Evolutionary conservation across 371 early-diverging fungal genomes (phyloP), one percentile per base, ranked within the genome.

Genomic region (Rhizopus stolonifer): DNA sequence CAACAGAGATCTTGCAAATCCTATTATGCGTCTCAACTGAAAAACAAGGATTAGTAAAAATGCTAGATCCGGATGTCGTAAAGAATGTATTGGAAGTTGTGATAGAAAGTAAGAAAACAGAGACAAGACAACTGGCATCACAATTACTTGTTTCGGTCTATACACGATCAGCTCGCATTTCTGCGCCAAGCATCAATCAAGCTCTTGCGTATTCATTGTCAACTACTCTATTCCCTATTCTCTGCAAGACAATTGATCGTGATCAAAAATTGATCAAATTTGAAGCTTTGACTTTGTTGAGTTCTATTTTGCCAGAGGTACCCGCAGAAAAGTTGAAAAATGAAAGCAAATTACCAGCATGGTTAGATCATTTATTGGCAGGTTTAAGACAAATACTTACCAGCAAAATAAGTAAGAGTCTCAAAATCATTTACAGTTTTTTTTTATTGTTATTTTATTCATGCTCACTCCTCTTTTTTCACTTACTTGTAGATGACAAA

Each of bases 31-130:
- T 70, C 0, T 61, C 63, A 2, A 50, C 60, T 0, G 56, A 70
- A 13, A 74, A 78, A 23, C 65, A 72, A 54, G 72, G 72, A 0
- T 42, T 78, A 18, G 60, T 67, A 1, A 61, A 60, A 34, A 67
- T 72, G 64, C 46, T 78, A 36, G 76, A 71, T 55, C 68, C 68
- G 8, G 69, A 72, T 44, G 74, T 70, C 4, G 24, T 71, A 2
- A 67, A 69, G 25, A 70, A 70, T 38, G 44, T 70, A 0, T 61
- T 65, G 22, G 56, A 61, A 19, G 56, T 69, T 0, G 17, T 66
- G 14, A 18, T 60, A 15, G 24, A 56, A 51, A 58, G 52, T 46
- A 29, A 43, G 9, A 15, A 39, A 38, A 49, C 54, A 26, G 52
- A 60, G 8, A 64, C 67, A 39, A 49, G 61, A 45, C 46, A 54